Percentiles rank a stretch among this genome's conserved stretches.
Evolutionary conservation across 2,329 filamentous ascomycete species (phyloP).

Genomic region (Aureobasidium sp.): DNA sequence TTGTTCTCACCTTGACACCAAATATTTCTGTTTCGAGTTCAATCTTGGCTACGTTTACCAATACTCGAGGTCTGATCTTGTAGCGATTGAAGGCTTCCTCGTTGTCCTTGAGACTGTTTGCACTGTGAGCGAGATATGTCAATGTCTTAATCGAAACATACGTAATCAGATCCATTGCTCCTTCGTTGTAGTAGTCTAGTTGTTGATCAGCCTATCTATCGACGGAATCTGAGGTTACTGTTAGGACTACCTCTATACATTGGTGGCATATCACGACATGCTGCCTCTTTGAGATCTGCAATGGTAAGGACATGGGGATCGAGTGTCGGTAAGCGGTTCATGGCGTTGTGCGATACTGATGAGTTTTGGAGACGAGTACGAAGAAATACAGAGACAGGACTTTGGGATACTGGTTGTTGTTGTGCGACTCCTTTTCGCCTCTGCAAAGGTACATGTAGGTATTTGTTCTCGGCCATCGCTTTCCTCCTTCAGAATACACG

Average conservation of each 20-base stretch:
- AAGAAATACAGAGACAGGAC: neutral
- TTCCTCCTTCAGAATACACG: neutral
- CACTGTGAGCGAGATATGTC: neutral
- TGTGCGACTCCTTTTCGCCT: neutral
- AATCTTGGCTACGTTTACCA: slow-evolving; percentile 22
- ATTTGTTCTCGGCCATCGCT: neutral
- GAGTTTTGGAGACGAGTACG: neutral
- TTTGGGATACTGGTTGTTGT: neutral
- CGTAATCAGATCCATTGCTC: slow-evolving; percentile 15
- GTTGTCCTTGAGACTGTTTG: slow-evolving; percentile 26
- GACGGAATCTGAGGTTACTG: too few relatives aligned
- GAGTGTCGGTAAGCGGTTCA: slow-evolving; percentile 9
- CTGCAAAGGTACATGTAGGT: neutral
- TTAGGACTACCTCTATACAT: neutral
- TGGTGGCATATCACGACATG: neutral
- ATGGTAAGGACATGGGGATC: slow-evolving; percentile 7
- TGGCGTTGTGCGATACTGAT: neutral
- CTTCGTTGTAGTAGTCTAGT: slow-evolving; percentile 17
- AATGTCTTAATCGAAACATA: neutral
- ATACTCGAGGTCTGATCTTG: slow-evolving; percentile 23
- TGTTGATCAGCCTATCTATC: neutral
- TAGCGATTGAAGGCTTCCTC: slow-evolving; percentile 37
- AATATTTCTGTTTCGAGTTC: slow-evolving; percentile 34
- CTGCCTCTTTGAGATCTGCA: slow-evolving; percentile 4
- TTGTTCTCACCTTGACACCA: slow-evolving; percentile 19